Base-by-base conservation (phyloP, 2,329 filamentous ascomycete species). In the Plenodomus tracheiphilus region DNA sequence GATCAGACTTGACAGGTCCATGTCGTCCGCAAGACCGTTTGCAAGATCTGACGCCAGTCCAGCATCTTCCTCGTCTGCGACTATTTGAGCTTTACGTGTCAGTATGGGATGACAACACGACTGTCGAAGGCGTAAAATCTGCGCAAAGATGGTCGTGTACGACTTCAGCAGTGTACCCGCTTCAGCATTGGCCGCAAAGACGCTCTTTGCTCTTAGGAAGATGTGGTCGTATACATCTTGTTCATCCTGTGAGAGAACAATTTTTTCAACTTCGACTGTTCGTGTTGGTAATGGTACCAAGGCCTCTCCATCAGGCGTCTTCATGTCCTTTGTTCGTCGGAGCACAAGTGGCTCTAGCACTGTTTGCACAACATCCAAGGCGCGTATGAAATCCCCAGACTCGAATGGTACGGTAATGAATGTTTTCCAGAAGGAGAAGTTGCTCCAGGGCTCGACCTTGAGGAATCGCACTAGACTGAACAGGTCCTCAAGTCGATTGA, bases 331-430 rank as follows among this genome's bases (percentile, higher is more conserved):
- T 0, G 94, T 99, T 52, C 94, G 84, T 38, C 94, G 84, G 72
- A 99, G 85, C 8, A 99, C 94, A n/a, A 99, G 77, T 7, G 94
- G 94, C 68, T 99, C 94, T 4, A 99, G 76, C 0, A 99, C 93
- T 0, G 93, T 99, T 69, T 99, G 94, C 1, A 99, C 94, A 2
- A 99, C 94, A 67, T 97, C 94, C 7, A 99, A 79, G 0, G 94
- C 94, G 4, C 92, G 86, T 59, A 97, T 85, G 67, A 96, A 97
- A 55, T 99, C 89, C 59, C 94, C 94, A 0, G 91, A 93, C 71
- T 99, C 94, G 57, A 99, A 99, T 0, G 94, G 94, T 1, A 96
- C 87, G 0, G 94, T 99, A 66, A 99, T 97, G 70, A 99, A 99
- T 0, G 94, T 97, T 69, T 92, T 92, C 94, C 94, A 99, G 75